phyloP scores from a whole-genome alignment of 495 filamentous ascomycete genomes.

The Apiosordaria backusii region DNA sequence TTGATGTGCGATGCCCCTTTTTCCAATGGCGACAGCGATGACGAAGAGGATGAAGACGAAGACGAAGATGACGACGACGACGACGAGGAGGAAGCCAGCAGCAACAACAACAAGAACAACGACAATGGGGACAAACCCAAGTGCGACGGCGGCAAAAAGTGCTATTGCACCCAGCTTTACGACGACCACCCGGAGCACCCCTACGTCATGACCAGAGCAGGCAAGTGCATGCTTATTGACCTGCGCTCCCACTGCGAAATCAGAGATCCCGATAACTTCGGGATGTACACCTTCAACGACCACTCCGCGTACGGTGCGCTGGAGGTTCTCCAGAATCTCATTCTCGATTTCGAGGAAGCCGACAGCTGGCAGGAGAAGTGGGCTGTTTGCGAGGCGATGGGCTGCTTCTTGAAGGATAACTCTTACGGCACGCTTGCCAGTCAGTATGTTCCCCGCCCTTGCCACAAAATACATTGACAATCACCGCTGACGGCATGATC shows the following conservation, averaged over 20 bases:
- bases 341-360: constrained; percentile 37
- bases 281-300: constrained; percentile 40
- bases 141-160: constrained; percentile 31
- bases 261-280: constrained; percentile 35
- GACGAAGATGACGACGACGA: constrained; percentile 20
- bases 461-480: background rate
- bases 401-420: constrained; percentile 15
- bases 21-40: constrained; percentile 22
- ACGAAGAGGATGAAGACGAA: constrained; percentile 20
- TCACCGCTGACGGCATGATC: background rate
- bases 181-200: constrained; percentile 41
- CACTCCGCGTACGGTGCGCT: constrained; percentile 33
- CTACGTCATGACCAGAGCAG: constrained; percentile 38
- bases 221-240: constrained; percentile 25
- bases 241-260: constrained; percentile 22
- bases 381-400: constrained; percentile 34
- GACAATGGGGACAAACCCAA: constrained; percentile 11
- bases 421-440: background rate
- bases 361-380: constrained; percentile 36
- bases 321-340: constrained; percentile 37
- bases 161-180: constrained; percentile 39
- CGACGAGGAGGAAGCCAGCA: constrained; percentile 16
- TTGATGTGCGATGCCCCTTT: constrained; percentile 34
- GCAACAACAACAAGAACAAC: constrained; percentile 13
- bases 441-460: background rate